Conservation (phyloP, 2,329 filamentous ascomycete genomes). For the Paramyrothecium sp. region DNA sequence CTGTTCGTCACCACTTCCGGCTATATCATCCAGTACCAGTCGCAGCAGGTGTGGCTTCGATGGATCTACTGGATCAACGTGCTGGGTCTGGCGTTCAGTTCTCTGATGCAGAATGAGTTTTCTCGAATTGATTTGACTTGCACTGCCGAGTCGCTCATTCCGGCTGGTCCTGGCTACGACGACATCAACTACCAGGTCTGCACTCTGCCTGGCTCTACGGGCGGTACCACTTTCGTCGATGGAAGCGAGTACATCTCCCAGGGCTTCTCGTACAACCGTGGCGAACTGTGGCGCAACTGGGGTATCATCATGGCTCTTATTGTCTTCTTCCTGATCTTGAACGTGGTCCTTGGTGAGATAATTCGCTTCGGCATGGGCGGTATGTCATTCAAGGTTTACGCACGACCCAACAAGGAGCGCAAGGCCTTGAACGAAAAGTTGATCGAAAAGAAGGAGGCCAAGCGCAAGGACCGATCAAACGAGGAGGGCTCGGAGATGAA, state of each 20-base stretch:
- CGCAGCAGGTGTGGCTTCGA: slow-evolving; percentile 71
- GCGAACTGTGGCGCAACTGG: slow-evolving; percentile 78
- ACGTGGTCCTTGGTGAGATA: slow-evolving; percentile 76
- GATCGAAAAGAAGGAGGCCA: slow-evolving; percentile 55
- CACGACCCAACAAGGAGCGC: slow-evolving; percentile 66
- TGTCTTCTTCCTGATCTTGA: slow-evolving; percentile 70
- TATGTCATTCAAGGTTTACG: slow-evolving; percentile 76
- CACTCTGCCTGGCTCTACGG: slow-evolving; percentile 69
- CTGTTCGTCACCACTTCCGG: slow-evolving; percentile 80
- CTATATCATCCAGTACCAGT: slow-evolving; percentile 79
- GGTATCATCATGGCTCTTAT: slow-evolving; percentile 79
- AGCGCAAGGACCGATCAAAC: slow-evolving; percentile 44
- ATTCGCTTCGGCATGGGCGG: slow-evolving; percentile 78
- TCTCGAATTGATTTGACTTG: slow-evolving; percentile 67
- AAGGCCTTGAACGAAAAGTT: slow-evolving; percentile 65
- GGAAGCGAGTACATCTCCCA: slow-evolving; percentile 68
- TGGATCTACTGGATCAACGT: slow-evolving; percentile 82
- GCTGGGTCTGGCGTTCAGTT: slow-evolving; percentile 71
- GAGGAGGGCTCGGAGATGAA: slow-evolving; percentile 48
- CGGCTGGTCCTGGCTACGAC: slow-evolving; percentile 66
- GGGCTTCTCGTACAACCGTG: slow-evolving; percentile 64
- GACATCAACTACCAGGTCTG: slow-evolving; percentile 77
- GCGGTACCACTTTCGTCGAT: slow-evolving; percentile 62
- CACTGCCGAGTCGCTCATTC: slow-evolving; percentile 65
- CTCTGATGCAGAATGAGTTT: slow-evolving; percentile 88